A percentile compares a stretch with the other conserved stretches of the same genome.
These are phyloP conservation scores for Babesia gibsoni DNA, from an alignment of 169 alveolate species.

Conservation along the genomic window DNA sequence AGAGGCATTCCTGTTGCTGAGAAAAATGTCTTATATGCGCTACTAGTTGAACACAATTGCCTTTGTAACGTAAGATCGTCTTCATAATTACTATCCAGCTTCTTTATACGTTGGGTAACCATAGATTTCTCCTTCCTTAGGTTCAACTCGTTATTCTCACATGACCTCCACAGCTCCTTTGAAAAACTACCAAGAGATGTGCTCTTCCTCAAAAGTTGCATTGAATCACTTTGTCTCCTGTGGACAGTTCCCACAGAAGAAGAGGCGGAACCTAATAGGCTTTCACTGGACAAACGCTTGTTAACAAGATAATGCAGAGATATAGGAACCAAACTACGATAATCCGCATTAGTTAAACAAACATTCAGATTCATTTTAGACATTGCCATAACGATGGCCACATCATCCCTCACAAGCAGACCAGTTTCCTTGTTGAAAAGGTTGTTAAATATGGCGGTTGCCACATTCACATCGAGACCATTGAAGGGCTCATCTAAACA, in stretches of 20 bases:
- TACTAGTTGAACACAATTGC: neutral
- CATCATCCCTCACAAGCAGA: slow-evolving; percentile 16
- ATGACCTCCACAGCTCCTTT: no score
- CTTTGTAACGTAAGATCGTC: no score
- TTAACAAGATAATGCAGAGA: neutral
- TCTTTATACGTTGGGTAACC: no score
- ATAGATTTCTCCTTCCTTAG: no score
- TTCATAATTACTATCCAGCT: no score
- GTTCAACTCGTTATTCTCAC: no score
- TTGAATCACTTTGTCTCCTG: no score
- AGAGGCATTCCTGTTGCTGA: neutral
- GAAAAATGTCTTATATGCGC: neutral
- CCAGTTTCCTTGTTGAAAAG: slow-evolving; percentile 16
- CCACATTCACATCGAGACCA: slow-evolving; percentile 30
- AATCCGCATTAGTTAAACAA: neutral
- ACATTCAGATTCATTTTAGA: slow-evolving; percentile 2
- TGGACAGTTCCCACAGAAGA: no score
- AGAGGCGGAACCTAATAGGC: no score
- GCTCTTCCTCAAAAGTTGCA: neutral
- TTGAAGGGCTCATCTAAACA: slow-evolving; percentile 48
- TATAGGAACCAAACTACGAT: neutral
- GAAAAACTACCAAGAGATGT: neutral
- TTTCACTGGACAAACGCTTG: no score
- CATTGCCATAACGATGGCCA: slow-evolving; percentile 13
- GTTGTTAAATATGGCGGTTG: neutral